Conservation (phyloP, 371 early-diverging fungal genomes). For the Mortierella sp. region DNA sequence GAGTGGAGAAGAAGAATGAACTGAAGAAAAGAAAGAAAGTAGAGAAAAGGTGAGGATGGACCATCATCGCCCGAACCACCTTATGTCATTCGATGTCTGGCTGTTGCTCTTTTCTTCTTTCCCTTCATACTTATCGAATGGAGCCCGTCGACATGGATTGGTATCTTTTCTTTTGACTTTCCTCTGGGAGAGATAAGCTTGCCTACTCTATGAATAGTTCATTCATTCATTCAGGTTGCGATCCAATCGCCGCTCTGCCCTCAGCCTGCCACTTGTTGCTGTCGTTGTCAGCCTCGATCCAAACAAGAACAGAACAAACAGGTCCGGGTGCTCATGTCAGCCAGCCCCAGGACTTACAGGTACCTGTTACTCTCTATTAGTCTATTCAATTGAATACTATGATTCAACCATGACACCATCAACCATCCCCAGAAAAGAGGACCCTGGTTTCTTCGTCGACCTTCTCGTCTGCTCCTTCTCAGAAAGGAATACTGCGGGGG, state of each 20-base stretch:
- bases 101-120: background rate
- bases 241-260: conserved; percentile 1
- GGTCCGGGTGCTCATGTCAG: conserved; percentile 10
- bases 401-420: conserved; percentile 2
- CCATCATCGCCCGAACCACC: background rate
- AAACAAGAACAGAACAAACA: background rate
- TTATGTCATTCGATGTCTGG: conserved; percentile 5
- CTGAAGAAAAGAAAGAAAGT: background rate
- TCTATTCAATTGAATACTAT: background rate
- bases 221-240: background rate
- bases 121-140: background rate
- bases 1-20: background rate
- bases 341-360: background rate
- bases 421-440: background rate
- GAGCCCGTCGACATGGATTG: background rate
- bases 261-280: background rate
- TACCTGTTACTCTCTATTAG: background rate
- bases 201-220: background rate
- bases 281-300: conserved; percentile 1
- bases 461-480: background rate
- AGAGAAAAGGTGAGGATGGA: background rate
- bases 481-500: too few species aligned
- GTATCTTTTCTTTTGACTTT: too few species aligned
- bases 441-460: background rate
- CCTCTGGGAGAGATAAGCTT: conserved; percentile 6